Conservation (phyloP, 1,284 basidiomycete species). For the Megacollybia platyphylla region DNA sequence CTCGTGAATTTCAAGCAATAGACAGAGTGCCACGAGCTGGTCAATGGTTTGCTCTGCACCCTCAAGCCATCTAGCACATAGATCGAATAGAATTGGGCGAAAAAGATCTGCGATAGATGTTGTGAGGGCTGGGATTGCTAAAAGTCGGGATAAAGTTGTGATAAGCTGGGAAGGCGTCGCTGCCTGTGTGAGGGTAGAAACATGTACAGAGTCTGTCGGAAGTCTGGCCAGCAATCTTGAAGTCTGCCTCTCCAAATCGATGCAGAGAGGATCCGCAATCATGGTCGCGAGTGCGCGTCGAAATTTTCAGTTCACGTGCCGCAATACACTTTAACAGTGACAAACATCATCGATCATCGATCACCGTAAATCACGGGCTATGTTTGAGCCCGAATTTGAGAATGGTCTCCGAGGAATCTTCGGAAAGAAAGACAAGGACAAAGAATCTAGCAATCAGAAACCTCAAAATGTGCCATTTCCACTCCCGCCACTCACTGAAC, state of each 20-base stretch:
- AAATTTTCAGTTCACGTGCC: too few species aligned
- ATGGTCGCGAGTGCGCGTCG: not conserved
- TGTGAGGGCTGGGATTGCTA: slow-evolving; percentile 42
- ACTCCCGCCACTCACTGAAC: too few species aligned
- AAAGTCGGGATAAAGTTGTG: slow-evolving; percentile 32
- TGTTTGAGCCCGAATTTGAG: too few species aligned
- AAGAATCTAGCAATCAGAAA: too few species aligned
- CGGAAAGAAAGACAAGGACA: too few species aligned
- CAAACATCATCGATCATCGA: too few species aligned
- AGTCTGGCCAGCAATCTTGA: slow-evolving; percentile 26
- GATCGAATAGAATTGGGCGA: slow-evolving; percentile 56
- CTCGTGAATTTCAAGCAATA: slow-evolving; percentile 55
- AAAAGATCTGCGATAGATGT: slow-evolving; percentile 41
- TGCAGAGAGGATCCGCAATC: slow-evolving; percentile 27
- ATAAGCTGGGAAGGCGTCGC: slow-evolving; percentile 26
- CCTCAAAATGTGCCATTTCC: too few species aligned
- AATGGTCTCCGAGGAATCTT: too few species aligned
- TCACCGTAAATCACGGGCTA: too few species aligned
- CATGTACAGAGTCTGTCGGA: slow-evolving; percentile 21
- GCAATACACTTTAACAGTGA: too few species aligned
- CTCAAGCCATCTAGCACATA: slow-evolving; percentile 61
- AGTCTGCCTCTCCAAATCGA: slow-evolving; percentile 42
- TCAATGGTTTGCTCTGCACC: slow-evolving; percentile 31
- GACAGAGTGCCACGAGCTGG: slow-evolving; percentile 46
- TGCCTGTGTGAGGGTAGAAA: slow-evolving; percentile 19